These are phyloP conservation scores for Cucurbitaria berberidis DNA, from an alignment of 2,329 filamentous ascomycete genomes.

Conservation along the genomic window DNA sequence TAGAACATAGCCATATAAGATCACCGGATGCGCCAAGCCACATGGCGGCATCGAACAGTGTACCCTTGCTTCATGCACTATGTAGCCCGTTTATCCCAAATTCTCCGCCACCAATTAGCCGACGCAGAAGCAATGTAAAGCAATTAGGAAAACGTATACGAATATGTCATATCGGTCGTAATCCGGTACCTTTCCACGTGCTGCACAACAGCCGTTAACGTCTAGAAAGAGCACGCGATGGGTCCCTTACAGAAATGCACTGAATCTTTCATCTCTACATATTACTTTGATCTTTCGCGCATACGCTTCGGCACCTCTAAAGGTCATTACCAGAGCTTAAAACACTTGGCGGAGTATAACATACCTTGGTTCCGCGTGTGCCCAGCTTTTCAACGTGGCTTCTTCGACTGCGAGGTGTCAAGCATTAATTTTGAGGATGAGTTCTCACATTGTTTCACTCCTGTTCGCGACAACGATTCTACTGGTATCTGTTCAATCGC, in stretches of 20 bases:
- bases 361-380: background rate
- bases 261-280: background rate
- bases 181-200: background rate
- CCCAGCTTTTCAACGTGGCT: background rate
- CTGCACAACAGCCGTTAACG: background rate
- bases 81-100: background rate
- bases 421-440: background rate
- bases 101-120: background rate
- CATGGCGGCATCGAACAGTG: background rate
- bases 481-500: constrained; percentile 15
- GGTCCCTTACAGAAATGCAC: background rate
- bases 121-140: background rate
- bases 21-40: background rate
- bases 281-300: background rate
- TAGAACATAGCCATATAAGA: background rate
- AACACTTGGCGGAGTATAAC: background rate
- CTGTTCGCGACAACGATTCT: constrained; percentile 1
- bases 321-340: background rate
- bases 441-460: background rate
- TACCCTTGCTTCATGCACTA: background rate
- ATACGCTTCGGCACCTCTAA: background rate
- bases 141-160: background rate
- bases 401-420: background rate
- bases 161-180: background rate
- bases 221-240: background rate